A percentile compares a stretch with the other conserved stretches of the same genome.
Conservation (phyloP, 352 stramenopile genomes). For the Globisporangium megalacanthum region DNA sequence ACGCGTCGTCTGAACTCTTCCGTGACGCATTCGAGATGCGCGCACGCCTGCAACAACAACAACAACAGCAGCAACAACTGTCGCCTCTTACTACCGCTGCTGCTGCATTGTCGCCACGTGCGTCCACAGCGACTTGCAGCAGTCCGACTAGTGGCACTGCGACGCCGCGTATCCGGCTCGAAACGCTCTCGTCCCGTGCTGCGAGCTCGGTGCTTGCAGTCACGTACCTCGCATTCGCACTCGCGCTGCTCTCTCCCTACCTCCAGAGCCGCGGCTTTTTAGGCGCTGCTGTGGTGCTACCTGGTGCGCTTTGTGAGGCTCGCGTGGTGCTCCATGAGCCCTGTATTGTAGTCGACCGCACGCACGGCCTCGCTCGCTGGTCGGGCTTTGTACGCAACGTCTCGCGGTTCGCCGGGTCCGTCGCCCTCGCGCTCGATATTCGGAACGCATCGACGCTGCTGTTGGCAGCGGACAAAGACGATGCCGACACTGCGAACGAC, state of each 20-base stretch:
- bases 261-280: constrained; percentile 72
- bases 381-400: constrained; percentile 69
- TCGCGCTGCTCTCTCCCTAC: constrained; percentile 68
- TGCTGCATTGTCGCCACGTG: constrained; percentile 6
- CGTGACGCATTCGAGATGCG: constrained; percentile 79
- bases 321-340: constrained; percentile 20
- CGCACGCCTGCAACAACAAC: constrained; percentile 31
- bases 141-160: constrained; percentile 5
- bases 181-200: constrained; percentile 74
- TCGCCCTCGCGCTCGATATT: constrained; percentile 53
- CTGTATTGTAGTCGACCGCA: constrained; percentile 69
- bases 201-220: constrained; percentile 65
- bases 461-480: neutral
- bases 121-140: neutral
- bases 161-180: constrained; percentile 64
- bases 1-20: constrained; percentile 77
- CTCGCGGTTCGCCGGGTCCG: constrained; percentile 53
- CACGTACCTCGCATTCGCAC: constrained; percentile 71
- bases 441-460: constrained; percentile 27
- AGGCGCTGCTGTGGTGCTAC: constrained; percentile 47
- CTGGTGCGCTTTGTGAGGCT: constrained; percentile 45
- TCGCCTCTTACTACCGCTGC: constrained; percentile 4
- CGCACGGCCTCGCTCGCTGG: constrained; percentile 45
- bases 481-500: constrained; percentile 6
- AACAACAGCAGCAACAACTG: constrained; percentile 4